Evolutionary conservation across 352 stramenopile genomes (phyloP).

Genomic region (Pythium biforme): DNA sequence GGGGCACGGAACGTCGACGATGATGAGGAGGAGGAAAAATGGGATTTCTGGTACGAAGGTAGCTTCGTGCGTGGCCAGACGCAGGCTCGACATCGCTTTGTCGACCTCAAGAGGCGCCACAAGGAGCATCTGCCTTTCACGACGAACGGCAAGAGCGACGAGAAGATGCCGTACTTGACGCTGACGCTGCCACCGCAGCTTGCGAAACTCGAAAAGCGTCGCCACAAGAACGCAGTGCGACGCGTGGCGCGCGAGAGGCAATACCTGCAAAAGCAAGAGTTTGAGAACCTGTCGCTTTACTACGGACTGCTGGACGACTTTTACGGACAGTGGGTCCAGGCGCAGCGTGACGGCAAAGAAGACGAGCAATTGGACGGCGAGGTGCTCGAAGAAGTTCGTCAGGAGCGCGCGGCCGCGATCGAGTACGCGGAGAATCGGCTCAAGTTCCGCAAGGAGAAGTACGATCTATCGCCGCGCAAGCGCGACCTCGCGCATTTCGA

Average conservation of each 20-base stretch:
- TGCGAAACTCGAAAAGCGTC: slow-evolving; percentile 35
- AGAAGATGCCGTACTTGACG: slow-evolving; percentile 60
- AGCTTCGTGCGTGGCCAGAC: slow-evolving; percentile 62
- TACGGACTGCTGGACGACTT: slow-evolving; percentile 62
- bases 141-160: slow-evolving; percentile 61
- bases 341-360: slow-evolving; percentile 36
- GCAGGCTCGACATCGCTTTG: slow-evolving; percentile 52
- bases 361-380: slow-evolving; percentile 33
- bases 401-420: slow-evolving; percentile 38
- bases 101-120: slow-evolving; percentile 38
- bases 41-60: slow-evolving; percentile 77
- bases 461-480: slow-evolving; percentile 46
- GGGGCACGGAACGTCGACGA: not conserved
- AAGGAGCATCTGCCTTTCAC: slow-evolving; percentile 48
- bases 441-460: slow-evolving; percentile 58
- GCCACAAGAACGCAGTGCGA: slow-evolving; percentile 39
- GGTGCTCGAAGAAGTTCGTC: slow-evolving; percentile 26
- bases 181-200: slow-evolving; percentile 37
- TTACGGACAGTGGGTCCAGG: slow-evolving; percentile 57
- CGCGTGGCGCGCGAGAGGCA: slow-evolving; percentile 37
- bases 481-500: slow-evolving; percentile 46
- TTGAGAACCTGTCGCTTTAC: slow-evolving; percentile 53
- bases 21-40: slow-evolving; percentile 26
- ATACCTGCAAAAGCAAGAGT: slow-evolving; percentile 46
- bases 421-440: slow-evolving; percentile 40